Base-by-base conservation (phyloP, 1,284 basidiomycete species). In the Cryptococcus sp. region DNA sequence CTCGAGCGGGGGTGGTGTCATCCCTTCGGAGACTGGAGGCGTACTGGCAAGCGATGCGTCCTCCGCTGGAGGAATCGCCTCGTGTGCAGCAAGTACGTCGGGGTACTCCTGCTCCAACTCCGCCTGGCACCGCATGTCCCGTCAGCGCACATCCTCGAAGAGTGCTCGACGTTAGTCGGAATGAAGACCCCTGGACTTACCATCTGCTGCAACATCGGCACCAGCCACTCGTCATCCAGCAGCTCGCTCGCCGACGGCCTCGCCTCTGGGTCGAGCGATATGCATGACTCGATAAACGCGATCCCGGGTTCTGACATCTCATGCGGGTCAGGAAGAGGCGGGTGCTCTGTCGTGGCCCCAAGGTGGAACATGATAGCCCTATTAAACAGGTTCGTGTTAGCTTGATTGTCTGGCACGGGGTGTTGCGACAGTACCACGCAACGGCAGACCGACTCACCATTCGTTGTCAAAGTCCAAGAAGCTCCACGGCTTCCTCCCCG, bases 351-450 rank as follows among this genome's bases (percentile, higher is more conserved):
- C 1, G 95, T 91, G 56, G 98, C 92, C 51, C 95, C 94, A 50
- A 97, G 97, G 73, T 97, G 94, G 82, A 97, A 98, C 94, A 97
- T 97, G 79, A 97, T 95, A 5, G 92, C 93, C 91, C 91, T 91
- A 55, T 5, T n/a, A n/a, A n/a, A n/a, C n/a, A n/a, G n/a, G n/a
- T n/a, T n/a, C n/a, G n/a, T n/a, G n/a, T n/a, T n/a, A n/a, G n/a
- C n/a, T n/a, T n/a, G n/a, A n/a, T n/a, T n/a, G n/a, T n/a, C n/a
- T n/a, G n/a, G n/a, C n/a, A n/a, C n/a, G n/a, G n/a, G n/a, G n/a
- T n/a, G n/a, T n/a, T n/a, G n/a, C n/a, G n/a, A n/a, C n/a, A n/a
- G n/a, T n/a, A n/a, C n/a, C n/a, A n/a, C n/a, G n/a, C n/a, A n/a
- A n/a, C 11, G 28, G 44, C 51, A 33, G 39, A 47, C 16, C 5